phyloP scores from a whole-genome alignment of 371 early-diverging fungal species.

The Catenaria anguillulae region DNA sequence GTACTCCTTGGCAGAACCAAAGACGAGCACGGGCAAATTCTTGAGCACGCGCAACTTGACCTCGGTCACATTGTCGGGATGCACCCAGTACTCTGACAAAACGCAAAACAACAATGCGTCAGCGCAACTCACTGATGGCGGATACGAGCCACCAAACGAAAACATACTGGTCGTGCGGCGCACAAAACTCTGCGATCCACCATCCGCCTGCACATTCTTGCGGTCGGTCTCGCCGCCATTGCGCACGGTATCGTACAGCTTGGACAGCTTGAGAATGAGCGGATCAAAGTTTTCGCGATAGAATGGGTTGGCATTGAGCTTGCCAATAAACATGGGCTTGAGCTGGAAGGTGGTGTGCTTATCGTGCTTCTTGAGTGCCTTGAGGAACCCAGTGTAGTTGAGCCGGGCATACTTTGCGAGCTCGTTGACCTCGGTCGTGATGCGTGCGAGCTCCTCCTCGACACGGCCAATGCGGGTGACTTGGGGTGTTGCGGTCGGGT shows the following conservation, averaged over 20 bases:
- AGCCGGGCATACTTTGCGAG: slow-evolving; percentile 81
- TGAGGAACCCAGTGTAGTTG: slow-evolving; percentile 92
- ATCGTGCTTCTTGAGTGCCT: slow-evolving; percentile 95
- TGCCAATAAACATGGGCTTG: slow-evolving; percentile 72
- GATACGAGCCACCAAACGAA: background rate
- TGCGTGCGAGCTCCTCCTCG: slow-evolving; percentile 60
- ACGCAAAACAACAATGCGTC: slow-evolving; percentile 16
- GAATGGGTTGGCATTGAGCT: slow-evolving; percentile 72
- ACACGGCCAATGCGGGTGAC: slow-evolving; percentile 29
- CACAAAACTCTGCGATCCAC: slow-evolving; percentile 59
- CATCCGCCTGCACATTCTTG: slow-evolving; percentile 43
- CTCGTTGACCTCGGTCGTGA: slow-evolving; percentile 77
- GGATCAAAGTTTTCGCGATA: slow-evolving; percentile 82
- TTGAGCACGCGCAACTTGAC: slow-evolving; percentile 83
- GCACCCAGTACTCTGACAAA: slow-evolving; percentile 99
- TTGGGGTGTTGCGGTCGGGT: slow-evolving; percentile 30
- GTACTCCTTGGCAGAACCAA: slow-evolving; percentile 44
- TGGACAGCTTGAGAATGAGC: slow-evolving; percentile 72
- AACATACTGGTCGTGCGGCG: slow-evolving; percentile 50
- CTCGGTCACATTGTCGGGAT: slow-evolving; percentile 94
- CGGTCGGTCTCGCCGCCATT: slow-evolving; percentile 52
- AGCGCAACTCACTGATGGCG: background rate
- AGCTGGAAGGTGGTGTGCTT: slow-evolving; percentile 74
- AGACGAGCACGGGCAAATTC: slow-evolving; percentile 90
- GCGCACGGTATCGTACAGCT: slow-evolving; percentile 74